Evolutionary conservation across 2,329 filamentous ascomycete genomes (phyloP).

Genomic region (Calonectria henricotiae): DNA sequence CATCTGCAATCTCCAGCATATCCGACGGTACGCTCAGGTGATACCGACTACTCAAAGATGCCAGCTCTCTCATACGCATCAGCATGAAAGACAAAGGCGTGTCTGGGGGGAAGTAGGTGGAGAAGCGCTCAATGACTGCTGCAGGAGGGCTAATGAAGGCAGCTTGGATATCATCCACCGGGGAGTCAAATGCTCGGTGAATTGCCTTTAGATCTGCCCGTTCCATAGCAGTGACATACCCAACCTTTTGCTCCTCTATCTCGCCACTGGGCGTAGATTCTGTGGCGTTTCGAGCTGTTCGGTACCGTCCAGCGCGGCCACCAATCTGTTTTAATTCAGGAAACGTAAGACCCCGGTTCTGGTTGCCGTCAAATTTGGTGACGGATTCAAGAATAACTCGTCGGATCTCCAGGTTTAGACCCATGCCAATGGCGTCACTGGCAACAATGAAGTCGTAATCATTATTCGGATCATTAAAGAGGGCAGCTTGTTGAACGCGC

Average conservation of each 20-base stretch:
- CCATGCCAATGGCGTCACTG: conserved; percentile 98
- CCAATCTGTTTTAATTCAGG: conserved; percentile 96
- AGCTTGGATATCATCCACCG: conserved; percentile 77
- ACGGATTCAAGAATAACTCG: conserved; percentile 89
- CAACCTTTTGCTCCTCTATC: conserved; percentile 66
- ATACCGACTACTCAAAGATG: conserved; percentile 76
- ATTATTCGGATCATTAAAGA: conserved; percentile 96
- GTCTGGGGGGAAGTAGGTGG: conserved; percentile 84
- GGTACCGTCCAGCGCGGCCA: conserved; percentile 90
- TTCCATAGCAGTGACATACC: conserved; percentile 86
- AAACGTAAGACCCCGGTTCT: conserved; percentile 73
- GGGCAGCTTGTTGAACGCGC: conserved; percentile 87
- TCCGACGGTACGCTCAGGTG: conserved; percentile 75
- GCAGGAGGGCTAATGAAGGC: conserved; percentile 85
- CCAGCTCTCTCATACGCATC: conserved; percentile 80
- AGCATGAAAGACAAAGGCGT: conserved; percentile 90
- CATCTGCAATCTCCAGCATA: conserved; percentile 78
- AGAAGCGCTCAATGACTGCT: conserved; percentile 81
- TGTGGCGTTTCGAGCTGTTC: conserved; percentile 68
- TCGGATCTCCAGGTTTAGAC: conserved; percentile 92
- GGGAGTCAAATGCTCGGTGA: conserved; percentile 73
- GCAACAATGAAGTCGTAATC: conserved; percentile 96
- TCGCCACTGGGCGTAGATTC: conserved; percentile 21
- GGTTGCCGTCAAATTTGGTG: conserved; percentile 78
- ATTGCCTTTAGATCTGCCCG: conserved; percentile 78